Evolutionary conservation across 2,329 filamentous ascomycete species (phyloP).

Genomic region (Rhynchosporium agropyri): DNA sequence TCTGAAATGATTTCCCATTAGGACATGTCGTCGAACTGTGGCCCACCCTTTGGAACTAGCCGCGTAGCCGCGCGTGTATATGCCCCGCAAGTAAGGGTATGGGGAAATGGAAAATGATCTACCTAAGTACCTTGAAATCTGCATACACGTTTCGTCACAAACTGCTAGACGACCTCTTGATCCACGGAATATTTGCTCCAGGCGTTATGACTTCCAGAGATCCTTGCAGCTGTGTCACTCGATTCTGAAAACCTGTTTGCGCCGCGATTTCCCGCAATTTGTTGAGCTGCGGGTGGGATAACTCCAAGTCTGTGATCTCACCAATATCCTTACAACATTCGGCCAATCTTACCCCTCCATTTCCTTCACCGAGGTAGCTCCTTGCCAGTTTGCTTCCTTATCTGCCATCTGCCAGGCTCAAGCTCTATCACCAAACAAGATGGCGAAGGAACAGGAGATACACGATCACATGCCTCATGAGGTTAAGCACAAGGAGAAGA

Average conservation of each 20-base stretch:
- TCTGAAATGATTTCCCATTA: too few species aligned
- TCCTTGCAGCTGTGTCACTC: background rate
- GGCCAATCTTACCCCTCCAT: background rate
- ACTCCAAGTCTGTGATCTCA: slow-evolving; percentile 14
- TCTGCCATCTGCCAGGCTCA: background rate
- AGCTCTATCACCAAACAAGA: slow-evolving; percentile 14
- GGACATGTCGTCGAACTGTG: too few species aligned
- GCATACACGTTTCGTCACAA: slow-evolving; percentile 10
- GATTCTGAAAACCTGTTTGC: background rate
- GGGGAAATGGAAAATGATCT: background rate
- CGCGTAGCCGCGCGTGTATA: slow-evolving; percentile 3
- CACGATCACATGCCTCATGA: slow-evolving; percentile 33
- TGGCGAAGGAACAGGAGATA: slow-evolving; percentile 31
- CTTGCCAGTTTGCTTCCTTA: background rate
- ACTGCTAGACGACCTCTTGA: background rate
- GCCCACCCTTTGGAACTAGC: background rate
- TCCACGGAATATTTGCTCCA: background rate
- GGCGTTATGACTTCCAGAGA: slow-evolving; percentile 10
- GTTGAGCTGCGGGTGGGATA: slow-evolving; percentile 24
- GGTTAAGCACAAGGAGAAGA: slow-evolving; percentile 54
- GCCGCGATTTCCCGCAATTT: slow-evolving; percentile 16
- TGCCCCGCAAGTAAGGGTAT: slow-evolving; percentile 4
- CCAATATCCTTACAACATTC: slow-evolving; percentile 11
- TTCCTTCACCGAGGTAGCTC: slow-evolving; percentile 3
- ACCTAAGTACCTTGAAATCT: background rate